phyloP scores from a whole-genome alignment of 805 yeast genomes.

The Ogataea ganodermae region DNA sequence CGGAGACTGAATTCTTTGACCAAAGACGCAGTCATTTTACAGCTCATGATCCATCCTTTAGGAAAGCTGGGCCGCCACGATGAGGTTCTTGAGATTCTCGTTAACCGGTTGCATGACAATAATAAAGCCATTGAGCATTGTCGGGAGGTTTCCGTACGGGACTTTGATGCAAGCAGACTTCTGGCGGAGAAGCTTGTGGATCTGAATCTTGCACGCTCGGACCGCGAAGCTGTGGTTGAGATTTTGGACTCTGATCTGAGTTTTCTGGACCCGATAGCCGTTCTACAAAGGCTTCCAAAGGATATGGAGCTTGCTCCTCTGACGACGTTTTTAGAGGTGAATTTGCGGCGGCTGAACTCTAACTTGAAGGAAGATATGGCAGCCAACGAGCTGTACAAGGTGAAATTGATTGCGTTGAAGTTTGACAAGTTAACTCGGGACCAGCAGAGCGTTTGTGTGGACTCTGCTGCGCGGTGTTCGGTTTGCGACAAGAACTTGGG shows the following conservation, averaged over 20 bases:
- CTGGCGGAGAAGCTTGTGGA: conserved; percentile 54
- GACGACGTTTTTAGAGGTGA: conserved; percentile 45
- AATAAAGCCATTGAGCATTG: conserved; percentile 64
- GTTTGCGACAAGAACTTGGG: conserved; percentile 60
- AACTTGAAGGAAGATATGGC: conserved; percentile 43
- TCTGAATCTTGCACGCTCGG: conserved; percentile 30
- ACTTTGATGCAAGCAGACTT: conserved; percentile 41
- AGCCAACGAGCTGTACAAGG: conserved; percentile 52
- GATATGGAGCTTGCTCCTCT: conserved; percentile 46
- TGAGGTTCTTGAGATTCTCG: conserved; percentile 62
- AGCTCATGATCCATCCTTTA: conserved; percentile 59
- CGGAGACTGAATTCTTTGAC: conserved; percentile 20
- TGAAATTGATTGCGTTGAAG: conserved; percentile 50
- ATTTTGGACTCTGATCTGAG: conserved; percentile 27
- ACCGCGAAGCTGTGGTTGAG: conserved; percentile 32
- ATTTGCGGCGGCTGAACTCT: conserved; percentile 44
- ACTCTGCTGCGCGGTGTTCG: conserved; percentile 54
- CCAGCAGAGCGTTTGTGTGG: conserved; percentile 38
- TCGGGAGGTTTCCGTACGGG: conserved; percentile 42
- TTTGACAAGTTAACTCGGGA: conserved; percentile 39
- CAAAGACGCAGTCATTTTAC: conserved; percentile 27
- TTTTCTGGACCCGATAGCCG: conserved; percentile 32
- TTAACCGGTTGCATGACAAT: conserved; percentile 57
- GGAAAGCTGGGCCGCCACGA: conserved; percentile 60
- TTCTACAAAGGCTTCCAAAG: conserved; percentile 55